phyloP scores from a whole-genome alignment of 2,329 filamentous ascomycete genomes.

The Cladobotryum protrusum region DNA sequence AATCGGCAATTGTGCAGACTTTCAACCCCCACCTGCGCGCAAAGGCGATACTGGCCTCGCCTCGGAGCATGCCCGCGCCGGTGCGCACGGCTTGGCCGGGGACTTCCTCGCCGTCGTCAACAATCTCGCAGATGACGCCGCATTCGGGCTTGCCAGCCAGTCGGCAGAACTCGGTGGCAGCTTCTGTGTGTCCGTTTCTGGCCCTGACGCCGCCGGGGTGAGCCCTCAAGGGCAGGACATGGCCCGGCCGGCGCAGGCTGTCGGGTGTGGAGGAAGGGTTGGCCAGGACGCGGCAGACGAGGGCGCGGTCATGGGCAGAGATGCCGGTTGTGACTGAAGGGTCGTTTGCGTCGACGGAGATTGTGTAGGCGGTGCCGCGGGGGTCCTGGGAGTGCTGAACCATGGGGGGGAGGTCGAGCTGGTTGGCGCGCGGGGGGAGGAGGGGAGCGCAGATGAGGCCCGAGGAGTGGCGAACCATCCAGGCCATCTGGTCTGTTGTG shows the following conservation, averaged over 20 bases:
- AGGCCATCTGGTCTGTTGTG: conserved; percentile 87
- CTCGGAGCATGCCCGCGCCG: conserved; percentile 82
- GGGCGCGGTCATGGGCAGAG: conserved; percentile 75
- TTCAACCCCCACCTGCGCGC: conserved; percentile 82
- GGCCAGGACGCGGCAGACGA: conserved; percentile 75
- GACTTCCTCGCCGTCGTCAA: conserved; percentile 74
- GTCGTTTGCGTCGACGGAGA: conserved; percentile 76
- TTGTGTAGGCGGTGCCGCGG: conserved; percentile 86
- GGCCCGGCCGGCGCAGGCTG: conserved; percentile 75
- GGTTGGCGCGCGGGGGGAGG: conserved; percentile 58
- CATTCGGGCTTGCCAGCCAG: conserved; percentile 72
- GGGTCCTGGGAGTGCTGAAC: conserved; percentile 68
- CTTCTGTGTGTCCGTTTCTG: conserved; percentile 85
- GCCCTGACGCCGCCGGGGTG: conserved; percentile 73
- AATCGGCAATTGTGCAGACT: conserved; percentile 90
- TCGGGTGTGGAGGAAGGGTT: conserved; percentile 50
- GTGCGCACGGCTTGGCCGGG: conserved; percentile 58
- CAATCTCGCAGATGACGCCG: conserved; percentile 84
- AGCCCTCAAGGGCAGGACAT: conserved; percentile 81
- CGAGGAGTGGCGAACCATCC: conserved; percentile 86
- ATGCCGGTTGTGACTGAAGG: conserved; percentile 80
- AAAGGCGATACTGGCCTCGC: conserved; percentile 83
- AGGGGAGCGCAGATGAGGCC: conserved; percentile 90
- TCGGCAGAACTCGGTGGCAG: conserved; percentile 82
- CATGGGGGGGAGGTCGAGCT: conserved; percentile 84